phyloP scores from a whole-genome alignment of 2,329 filamentous ascomycete species.

The Diaporthe sp. region DNA sequence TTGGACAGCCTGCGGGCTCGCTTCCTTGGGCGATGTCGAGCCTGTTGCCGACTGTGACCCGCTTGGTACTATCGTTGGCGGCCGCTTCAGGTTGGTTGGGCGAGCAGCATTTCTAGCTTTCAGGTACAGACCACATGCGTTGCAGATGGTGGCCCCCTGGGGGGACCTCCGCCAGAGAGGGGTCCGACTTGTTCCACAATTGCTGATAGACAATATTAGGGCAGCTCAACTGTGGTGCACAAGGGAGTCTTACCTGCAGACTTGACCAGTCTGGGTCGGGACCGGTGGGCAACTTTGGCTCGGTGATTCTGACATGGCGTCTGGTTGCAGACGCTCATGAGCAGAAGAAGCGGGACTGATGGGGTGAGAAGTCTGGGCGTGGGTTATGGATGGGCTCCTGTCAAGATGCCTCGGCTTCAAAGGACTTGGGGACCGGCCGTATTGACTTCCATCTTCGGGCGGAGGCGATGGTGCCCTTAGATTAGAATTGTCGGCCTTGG shows the following conservation, averaged over 20 bases:
- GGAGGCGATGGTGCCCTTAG: constrained; percentile 44
- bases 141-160: constrained; percentile 94
- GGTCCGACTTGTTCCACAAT: constrained; percentile 94
- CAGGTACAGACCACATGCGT: constrained; percentile 94
- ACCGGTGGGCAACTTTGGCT: constrained; percentile 3
- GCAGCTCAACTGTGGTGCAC: constrained; percentile 35
- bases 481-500: constrained; percentile 39
- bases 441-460: constrained; percentile 43
- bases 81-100: constrained; percentile 90
- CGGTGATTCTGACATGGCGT: constrained; percentile 35
- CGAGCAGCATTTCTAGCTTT: constrained; percentile 94
- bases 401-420: constrained; percentile 33
- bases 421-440: constrained; percentile 39
- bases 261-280: constrained; percentile 69
- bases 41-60: constrained; percentile 58
- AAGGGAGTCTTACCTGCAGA: constrained; percentile 74
- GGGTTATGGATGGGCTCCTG: constrained; percentile 34
- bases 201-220: constrained; percentile 67
- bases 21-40: constrained; percentile 55
- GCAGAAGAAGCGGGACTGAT: constrained; percentile 39
- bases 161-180: constrained; percentile 95
- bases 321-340: constrained; percentile 35
- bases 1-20: constrained; percentile 54
- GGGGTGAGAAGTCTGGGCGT: constrained; percentile 41
- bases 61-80: constrained; percentile 66